Evolutionary conservation across 345 rosid genomes (phyloP), one percentile per base, ranked within the genome.

Genomic region (Dimocarpus longan): DNA sequence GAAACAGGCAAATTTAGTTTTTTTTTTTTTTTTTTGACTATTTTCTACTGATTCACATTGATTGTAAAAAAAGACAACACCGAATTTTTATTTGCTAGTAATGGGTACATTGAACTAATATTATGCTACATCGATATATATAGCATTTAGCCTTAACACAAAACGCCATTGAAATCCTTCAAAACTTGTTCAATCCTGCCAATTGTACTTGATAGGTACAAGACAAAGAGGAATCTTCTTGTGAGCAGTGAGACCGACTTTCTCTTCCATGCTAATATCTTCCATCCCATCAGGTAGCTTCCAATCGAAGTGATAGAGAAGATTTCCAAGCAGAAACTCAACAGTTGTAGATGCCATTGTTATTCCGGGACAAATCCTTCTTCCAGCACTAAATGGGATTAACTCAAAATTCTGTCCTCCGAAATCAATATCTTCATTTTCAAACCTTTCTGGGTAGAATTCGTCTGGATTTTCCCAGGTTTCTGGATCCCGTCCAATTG

Each of bases 191-290:
- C 10, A n/a, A 8, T 57, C 26, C 28, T 19, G 5, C 65, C 4
- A n/a, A 60, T 60, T 60, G 22, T 60, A 60, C 28, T 60, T 60
- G 65, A 21, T 2, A 60, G 65, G 65, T 1, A 60, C 28, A 6
- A 60, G 65, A 22, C 13, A 60, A 60, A 60, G 65, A 60, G 65
- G 65, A n/a, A 60, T 60, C 65, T 60, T 60, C 65, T 60, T 60
- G 3, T 22, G 0, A 10, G 5, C 26, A 60, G 5, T 2, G 28
- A 60, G 65, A 5, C 65, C 65, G 10, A 60, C 13, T 60, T 60
- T 28, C 28, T 60, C 65, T 60, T 60, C 65, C 59, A 60, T 19
- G 65, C 28, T 60, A 8, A 60, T n/a, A 60, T 60, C 65, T 10
- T 60, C 12, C 24, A 60, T 60, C 1, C 28, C 65, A 60, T 21